A percentile compares a stretch with the other conserved stretches of the same genome.
Evolutionary conservation across 2,329 filamentous ascomycete species (phyloP).

Genomic region (Colletotrichum kahawae): DNA sequence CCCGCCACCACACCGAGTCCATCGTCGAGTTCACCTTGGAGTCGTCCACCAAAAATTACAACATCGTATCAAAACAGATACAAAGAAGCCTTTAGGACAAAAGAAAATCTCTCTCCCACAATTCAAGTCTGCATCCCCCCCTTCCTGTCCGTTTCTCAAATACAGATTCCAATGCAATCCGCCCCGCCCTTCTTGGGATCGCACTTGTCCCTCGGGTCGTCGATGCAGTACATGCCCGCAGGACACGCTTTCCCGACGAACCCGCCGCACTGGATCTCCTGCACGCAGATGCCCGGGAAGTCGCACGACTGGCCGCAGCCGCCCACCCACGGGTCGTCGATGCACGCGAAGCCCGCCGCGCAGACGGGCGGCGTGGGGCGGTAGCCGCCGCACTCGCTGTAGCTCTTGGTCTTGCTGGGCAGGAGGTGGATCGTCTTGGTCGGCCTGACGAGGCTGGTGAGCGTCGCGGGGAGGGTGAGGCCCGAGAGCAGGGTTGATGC

Average conservation of each 20-base stretch:
- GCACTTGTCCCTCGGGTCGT: constrained; percentile 30
- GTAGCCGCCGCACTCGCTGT: constrained; percentile 37
- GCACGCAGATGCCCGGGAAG: constrained; percentile 35
- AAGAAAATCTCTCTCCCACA: background rate
- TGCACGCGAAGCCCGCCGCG: constrained; percentile 28
- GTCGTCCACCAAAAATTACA: background rate
- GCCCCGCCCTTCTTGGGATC: constrained; percentile 31
- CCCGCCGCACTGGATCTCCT: constrained; percentile 28
- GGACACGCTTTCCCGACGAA: constrained; percentile 31
- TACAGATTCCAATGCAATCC: constrained; percentile 36
- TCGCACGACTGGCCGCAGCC: constrained; percentile 41
- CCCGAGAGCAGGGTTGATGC: background rate
- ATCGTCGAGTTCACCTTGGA: background rate
- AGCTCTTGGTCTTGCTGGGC: constrained; percentile 21
- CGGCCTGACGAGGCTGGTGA: background rate
- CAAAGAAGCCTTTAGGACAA: background rate
- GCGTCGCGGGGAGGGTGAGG: background rate
- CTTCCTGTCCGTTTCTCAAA: constrained; percentile 22
- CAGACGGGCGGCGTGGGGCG: constrained; percentile 29
- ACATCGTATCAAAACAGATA: background rate
- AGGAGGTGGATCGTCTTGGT: background rate
- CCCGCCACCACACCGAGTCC: background rate
- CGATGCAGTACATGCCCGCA: constrained; percentile 30
- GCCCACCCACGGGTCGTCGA: constrained; percentile 36
- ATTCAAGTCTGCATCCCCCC: background rate